Conservation (phyloP, 495 filamentous ascomycete genomes). For the Aspergillus nanangensis region DNA sequence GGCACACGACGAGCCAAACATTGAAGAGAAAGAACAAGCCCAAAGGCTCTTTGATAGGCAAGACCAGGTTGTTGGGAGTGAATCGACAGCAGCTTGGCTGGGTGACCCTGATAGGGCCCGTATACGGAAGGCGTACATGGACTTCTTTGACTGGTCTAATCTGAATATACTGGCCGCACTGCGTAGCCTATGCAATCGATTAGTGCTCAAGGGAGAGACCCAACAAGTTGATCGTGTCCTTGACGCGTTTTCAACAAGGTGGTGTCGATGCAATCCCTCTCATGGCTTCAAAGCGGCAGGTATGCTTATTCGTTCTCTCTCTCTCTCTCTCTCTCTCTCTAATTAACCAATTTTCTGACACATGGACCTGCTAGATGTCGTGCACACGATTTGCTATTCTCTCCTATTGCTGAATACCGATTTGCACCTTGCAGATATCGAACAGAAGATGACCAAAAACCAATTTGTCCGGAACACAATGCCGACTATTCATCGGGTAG, state of each 20-base stretch:
- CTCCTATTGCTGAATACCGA: conserved; percentile 94
- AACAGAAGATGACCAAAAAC: conserved; percentile 88
- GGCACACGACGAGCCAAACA: conserved; percentile 43
- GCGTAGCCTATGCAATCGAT: conserved; percentile 71
- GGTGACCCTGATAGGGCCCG: conserved; percentile 65
- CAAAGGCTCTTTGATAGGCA: conserved; percentile 82
- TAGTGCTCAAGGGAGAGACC: conserved; percentile 88
- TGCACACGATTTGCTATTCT: conserved; percentile 96
- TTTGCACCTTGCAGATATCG: conserved; percentile 89
- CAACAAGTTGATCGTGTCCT: conserved; percentile 96
- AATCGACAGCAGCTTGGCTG: conserved; percentile 82
- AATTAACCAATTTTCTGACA: neutral
- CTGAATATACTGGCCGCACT: conserved; percentile 76
- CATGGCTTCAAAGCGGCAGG: conserved; percentile 90
- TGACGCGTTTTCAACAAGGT: conserved; percentile 78
- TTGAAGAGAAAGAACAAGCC: conserved; percentile 64
- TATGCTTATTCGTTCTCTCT: conserved; percentile 35
- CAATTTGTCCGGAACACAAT: conserved; percentile 98
- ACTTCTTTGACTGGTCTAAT: conserved; percentile 80
- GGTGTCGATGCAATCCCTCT: conserved; percentile 91
- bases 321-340: neutral
- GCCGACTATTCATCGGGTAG: conserved; percentile 76
- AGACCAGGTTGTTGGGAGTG: conserved; percentile 70
- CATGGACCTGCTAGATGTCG: conserved; percentile 63
- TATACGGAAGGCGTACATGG: conserved; percentile 82